phyloP scores from a whole-genome alignment of 208 protist species.

The Leishmania turanica region DNA sequence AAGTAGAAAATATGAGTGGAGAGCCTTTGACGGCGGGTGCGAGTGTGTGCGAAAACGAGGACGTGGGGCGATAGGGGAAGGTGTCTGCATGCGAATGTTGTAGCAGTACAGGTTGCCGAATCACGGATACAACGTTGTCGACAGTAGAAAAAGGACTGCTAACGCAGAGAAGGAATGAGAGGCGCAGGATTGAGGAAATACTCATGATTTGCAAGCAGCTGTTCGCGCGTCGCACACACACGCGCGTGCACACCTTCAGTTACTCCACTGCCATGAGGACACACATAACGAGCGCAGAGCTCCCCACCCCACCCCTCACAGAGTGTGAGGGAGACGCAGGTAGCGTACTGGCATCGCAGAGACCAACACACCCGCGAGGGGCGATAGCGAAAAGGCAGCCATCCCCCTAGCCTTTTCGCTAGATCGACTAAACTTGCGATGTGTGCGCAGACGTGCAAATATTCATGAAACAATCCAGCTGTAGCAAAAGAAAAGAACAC shows the following conservation, averaged over 20 bases:
- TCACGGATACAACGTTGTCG: not conserved
- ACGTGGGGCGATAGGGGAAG: not conserved
- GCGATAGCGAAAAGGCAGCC: not conserved
- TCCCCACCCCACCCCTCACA: not conserved
- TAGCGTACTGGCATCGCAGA: not conserved
- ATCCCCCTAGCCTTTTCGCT: not conserved
- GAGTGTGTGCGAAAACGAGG: not conserved
- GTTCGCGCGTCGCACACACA: not conserved
- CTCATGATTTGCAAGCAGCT: not conserved
- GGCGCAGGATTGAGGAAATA: not conserved
- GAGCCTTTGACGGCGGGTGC: not conserved
- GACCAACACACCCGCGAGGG: not conserved
- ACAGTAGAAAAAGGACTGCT: constrained; percentile 1
- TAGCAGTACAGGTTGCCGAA: not conserved
- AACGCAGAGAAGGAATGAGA: constrained; percentile 3
- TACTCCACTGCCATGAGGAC: not conserved
- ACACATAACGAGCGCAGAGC: not conserved
- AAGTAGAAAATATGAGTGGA: not conserved
- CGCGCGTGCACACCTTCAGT: not conserved
- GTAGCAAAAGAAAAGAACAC: not conserved
- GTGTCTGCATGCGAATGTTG: not conserved
- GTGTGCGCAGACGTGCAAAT: not conserved
- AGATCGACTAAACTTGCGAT: not conserved
- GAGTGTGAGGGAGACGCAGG: not conserved
- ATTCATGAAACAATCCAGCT: not conserved